Base-by-base conservation (phyloP, 371 early-diverging fungal genomes). In the Rhizopus stolonifer region DNA sequence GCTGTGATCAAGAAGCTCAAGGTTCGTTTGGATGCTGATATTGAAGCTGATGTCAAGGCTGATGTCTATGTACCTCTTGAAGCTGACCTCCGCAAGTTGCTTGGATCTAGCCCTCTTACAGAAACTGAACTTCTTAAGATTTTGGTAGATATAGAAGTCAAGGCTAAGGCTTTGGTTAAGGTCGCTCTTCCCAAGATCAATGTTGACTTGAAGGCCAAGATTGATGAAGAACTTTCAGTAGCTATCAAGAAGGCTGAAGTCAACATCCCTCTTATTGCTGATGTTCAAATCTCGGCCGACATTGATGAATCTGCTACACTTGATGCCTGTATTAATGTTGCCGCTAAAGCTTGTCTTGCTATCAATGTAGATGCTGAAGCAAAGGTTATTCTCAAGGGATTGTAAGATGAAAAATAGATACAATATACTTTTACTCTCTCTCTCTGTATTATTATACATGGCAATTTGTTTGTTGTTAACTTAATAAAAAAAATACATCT, bases 101-200 rank as follows among this genome's bases (percentile, higher is more conserved):
- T 44, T 23, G 49, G 65, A 19, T n/a, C 33, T 3, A 19, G 13
- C 38, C 46, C 59, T 22, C 45, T 57, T 29, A 53, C 64, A 21
- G 40, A 52, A 3, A 21, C 17, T 5, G 38, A 66, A 36, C 61
- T 70, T 29, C 21, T 61, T 3, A 43, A 48, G 11, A 56, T 54
- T 15, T 44, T 70, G 47, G 26, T 54, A 14, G 54, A 66, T 14
- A 24, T 70, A 17, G 63, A 65, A 34, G 49, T 53, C 32, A 47
- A 64, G 31, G 48, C 59, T 32, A 47, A 59, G 43, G 53, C 63
- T 49, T 25, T 53, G 9, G 36, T 71, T 18, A 47, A 55, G 43
- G 57, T 53, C 8, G 50, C 60, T 23, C 52, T 70, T n/a, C 66
- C 66, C 53, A 50, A 58, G 31, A 49, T 69, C 17, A 44, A 46